phyloP scores from a whole-genome alignment of 208 protist species.

The Leishmania lainsoni region DNA sequence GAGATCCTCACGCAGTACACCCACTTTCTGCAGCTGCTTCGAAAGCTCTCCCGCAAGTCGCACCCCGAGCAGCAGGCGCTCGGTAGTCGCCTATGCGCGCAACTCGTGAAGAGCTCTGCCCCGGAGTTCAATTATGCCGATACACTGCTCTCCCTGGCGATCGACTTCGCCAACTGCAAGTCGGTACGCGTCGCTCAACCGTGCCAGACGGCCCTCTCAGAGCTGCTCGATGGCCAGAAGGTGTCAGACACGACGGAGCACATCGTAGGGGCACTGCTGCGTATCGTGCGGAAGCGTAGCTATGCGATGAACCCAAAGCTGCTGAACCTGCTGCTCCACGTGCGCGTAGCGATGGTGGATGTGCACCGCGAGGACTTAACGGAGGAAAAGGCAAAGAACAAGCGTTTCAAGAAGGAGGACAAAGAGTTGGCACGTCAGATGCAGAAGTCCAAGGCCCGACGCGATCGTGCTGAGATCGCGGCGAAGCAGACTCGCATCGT shows the following conservation, averaged over 20 bases:
- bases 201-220: constrained; percentile 69
- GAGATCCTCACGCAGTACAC: constrained; percentile 92
- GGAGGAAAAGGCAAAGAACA: constrained; percentile 92
- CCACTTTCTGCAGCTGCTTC: constrained; percentile 92
- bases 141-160: constrained; percentile 70
- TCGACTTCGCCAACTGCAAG: constrained; percentile 90
- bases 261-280: constrained; percentile 76
- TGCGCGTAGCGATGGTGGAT: constrained; percentile 93
- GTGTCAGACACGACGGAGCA: constrained; percentile 86
- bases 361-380: constrained; percentile 88
- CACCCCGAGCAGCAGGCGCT: constrained; percentile 93
- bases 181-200: constrained; percentile 88
- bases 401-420: constrained; percentile 90
- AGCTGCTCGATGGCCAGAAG: constrained; percentile 87
- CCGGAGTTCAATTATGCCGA: constrained; percentile 91
- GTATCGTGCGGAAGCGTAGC: constrained; percentile 90
- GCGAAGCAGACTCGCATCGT: constrained; percentile 89
- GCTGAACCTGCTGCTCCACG: constrained; percentile 84
- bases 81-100: constrained; percentile 87
- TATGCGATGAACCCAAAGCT: constrained; percentile 94
- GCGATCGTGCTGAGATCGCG: constrained; percentile 83
- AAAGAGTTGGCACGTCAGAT: constrained; percentile 91
- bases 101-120: constrained; percentile 75
- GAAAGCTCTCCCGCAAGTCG: constrained; percentile 78
- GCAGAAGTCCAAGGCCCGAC: constrained; percentile 91